Conservation (phyloP, 495 filamentous ascomycete species). For the Penicillium turbatum region DNA sequence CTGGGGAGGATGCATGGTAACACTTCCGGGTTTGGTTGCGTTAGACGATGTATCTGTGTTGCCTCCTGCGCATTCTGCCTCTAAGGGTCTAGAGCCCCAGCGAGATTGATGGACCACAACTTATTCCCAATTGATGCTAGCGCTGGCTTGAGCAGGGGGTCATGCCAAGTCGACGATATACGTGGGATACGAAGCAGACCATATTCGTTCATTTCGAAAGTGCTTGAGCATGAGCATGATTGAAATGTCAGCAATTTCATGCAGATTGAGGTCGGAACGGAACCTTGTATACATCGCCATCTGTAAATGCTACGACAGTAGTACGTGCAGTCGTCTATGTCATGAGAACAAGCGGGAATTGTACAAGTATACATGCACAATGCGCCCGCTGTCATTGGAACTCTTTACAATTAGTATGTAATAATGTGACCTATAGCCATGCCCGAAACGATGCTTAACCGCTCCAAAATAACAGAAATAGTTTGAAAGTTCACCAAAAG, state of each 20-base stretch:
- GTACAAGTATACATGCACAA: no score
- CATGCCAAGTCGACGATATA: not conserved
- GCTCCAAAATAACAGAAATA: not conserved
- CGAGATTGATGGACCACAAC: not conserved
- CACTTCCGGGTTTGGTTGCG: not conserved
- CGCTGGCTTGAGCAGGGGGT: not conserved
- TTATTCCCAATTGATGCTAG: not conserved
- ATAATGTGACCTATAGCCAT: not conserved
- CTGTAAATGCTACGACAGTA: no score
- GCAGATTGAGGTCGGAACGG: not conserved
- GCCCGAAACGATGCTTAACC: not conserved
- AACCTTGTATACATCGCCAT: no score
- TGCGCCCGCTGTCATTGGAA: no score
- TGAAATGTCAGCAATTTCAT: not conserved
- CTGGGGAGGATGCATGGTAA: not conserved
- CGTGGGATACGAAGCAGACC: not conserved
- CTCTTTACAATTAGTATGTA: not conserved
- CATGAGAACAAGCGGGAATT: no score
- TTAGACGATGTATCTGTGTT: not conserved
- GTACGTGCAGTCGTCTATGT: no score
- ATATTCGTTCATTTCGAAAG: not conserved
- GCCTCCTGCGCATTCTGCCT: not conserved
- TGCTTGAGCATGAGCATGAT: not conserved
- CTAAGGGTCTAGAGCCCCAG: not conserved
- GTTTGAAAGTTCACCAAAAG: conserved; percentile 7